A percentile compares a stretch with the other conserved stretches of the same genome.
These are phyloP conservation scores for Penicillium canescens DNA, from an alignment of 495 filamentous ascomycete genomes.

Conservation along the genomic window DNA sequence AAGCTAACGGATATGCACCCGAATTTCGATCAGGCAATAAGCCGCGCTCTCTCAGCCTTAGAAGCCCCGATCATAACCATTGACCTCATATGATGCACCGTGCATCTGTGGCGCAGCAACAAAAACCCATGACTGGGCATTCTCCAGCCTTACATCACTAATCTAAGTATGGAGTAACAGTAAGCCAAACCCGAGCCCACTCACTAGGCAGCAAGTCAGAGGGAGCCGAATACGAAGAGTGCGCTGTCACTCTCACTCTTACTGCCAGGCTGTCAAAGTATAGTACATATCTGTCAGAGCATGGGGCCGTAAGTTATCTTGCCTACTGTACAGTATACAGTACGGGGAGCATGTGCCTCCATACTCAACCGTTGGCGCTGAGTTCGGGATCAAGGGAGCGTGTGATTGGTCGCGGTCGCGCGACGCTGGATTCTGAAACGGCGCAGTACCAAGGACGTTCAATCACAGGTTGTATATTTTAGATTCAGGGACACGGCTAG, in stretches of 20 bases:
- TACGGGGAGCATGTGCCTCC: too few species aligned
- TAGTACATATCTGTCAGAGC: too few species aligned
- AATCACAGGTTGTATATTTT: neutral
- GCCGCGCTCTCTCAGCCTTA: neutral
- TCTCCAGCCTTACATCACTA: conserved; percentile 3
- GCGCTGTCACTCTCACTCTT: too few species aligned
- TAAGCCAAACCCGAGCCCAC: too few species aligned
- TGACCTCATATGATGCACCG: conserved; percentile 4
- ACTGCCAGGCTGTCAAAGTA: too few species aligned
- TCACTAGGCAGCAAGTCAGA: too few species aligned
- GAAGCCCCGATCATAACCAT: neutral
- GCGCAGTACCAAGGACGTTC: neutral
- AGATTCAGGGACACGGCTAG: too few species aligned
- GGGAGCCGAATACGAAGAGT: too few species aligned
- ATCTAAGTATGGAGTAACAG: neutral
- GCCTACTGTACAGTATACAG: too few species aligned
- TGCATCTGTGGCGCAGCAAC: conserved; percentile 7
- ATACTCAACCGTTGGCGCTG: conserved; percentile 2
- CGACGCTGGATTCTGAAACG: conserved; percentile 7
- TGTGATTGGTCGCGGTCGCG: conserved; percentile 13
- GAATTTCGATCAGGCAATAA: neutral
- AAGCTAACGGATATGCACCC: neutral
- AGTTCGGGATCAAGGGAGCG: neutral
- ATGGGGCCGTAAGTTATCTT: too few species aligned
- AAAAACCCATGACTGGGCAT: neutral